These are phyloP conservation scores for Xylaria sp. DNA, from an alignment of 2,329 filamentous ascomycete species.

Conservation along the genomic window DNA sequence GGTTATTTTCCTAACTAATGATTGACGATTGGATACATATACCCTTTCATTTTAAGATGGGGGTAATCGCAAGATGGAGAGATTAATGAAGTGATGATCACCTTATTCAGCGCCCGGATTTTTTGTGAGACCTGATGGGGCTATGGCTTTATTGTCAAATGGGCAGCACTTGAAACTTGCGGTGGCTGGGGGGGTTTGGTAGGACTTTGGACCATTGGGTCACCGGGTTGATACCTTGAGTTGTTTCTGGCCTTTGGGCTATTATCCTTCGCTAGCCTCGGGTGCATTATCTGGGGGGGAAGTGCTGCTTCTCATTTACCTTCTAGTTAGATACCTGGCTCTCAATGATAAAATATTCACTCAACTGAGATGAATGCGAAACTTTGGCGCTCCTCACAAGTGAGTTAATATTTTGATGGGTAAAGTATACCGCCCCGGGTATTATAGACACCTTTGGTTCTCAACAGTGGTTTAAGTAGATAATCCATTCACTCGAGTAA, in stretches of 20 bases:
- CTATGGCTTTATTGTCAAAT: conserved; percentile 17
- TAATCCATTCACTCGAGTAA: too few relatives aligned
- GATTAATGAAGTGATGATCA: conserved; percentile 41
- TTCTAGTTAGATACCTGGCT: conserved; percentile 2
- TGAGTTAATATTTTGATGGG: too few relatives aligned
- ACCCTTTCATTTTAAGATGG: conserved; percentile 51
- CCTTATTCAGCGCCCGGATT: conserved; percentile 34
- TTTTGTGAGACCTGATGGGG: conserved; percentile 1
- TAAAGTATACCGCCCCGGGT: neutral
- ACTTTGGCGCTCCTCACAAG: neutral
- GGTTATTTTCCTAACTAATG: conserved; percentile 45
- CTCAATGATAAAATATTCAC: conserved; percentile 8
- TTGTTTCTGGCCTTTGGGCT: conserved; percentile 31
- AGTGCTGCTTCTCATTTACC: neutral
- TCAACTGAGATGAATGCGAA: neutral
- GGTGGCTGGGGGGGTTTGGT: conserved; percentile 23
- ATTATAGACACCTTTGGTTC: neutral
- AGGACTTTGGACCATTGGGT: conserved; percentile 24
- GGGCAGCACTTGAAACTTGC: conserved; percentile 13
- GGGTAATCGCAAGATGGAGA: conserved; percentile 48
- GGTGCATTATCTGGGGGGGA: conserved; percentile 34
- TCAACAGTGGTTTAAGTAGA: too few relatives aligned
- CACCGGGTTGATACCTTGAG: conserved; percentile 46
- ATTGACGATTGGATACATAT: conserved; percentile 49
- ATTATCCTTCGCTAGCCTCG: conserved; percentile 38